A percentile compares a stretch with the other conserved stretches of the same genome.
phyloP scores from a whole-genome alignment of 257 asterid genomes.

The Paulownia fortunei region DNA sequence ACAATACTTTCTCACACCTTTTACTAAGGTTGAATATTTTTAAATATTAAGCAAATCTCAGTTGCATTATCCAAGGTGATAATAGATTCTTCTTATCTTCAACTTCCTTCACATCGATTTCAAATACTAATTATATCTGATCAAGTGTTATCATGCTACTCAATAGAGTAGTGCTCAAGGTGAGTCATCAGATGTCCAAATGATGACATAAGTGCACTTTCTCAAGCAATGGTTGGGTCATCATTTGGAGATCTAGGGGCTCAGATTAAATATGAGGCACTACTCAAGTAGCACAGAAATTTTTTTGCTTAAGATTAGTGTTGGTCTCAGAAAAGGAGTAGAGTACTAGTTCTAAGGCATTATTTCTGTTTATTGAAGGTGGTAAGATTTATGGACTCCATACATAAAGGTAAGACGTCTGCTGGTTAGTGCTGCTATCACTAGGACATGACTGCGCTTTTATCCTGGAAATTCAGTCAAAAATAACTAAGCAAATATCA shows the following conservation, averaged over 20 bases:
- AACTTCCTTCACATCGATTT: not conserved
- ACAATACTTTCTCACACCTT: not conserved
- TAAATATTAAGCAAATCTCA: not conserved
- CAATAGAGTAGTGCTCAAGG: not conserved
- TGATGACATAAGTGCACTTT: not conserved
- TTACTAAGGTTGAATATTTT: too few species aligned
- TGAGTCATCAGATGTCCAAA: not conserved
- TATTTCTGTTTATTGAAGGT: not conserved
- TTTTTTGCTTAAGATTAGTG: not conserved
- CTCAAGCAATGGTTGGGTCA: not conserved
- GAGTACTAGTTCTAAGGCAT: not conserved
- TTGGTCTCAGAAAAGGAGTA: not conserved
- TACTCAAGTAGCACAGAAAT: not conserved
- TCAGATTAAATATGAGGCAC: not conserved
- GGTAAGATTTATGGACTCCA: not conserved
- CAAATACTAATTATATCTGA: not conserved
- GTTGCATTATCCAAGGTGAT: not conserved
- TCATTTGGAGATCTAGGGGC: conserved; percentile 11
- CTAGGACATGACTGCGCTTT: not conserved
- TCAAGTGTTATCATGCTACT: not conserved
- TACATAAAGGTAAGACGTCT: not conserved
- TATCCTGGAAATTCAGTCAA: not conserved
- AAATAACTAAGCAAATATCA: too few species aligned
- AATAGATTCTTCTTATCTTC: not conserved
- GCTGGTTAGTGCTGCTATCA: not conserved